Conservation (phyloP, 2,329 filamentous ascomycete genomes). For the Xylariaceae sp. region DNA sequence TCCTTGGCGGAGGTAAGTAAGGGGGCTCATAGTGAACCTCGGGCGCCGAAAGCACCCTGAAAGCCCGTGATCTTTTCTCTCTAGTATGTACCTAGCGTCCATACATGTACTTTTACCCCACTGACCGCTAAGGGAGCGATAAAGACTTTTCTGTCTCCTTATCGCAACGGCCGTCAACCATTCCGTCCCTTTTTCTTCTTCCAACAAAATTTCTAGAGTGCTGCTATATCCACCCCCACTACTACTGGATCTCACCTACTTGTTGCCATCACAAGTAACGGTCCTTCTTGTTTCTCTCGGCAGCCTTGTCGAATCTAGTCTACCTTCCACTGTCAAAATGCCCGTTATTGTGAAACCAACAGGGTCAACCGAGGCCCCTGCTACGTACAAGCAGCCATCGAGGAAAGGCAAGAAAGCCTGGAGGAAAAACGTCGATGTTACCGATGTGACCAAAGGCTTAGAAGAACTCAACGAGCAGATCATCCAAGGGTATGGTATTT, state of each 20-base stretch:
- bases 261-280: background rate
- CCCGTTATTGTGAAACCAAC: slow-evolving; percentile 48
- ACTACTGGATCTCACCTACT: too few species aligned
- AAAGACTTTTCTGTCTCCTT: too few species aligned
- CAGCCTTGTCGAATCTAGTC: background rate
- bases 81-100: too few species aligned
- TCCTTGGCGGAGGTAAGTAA: too few species aligned
- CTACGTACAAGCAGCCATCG: slow-evolving; percentile 82
- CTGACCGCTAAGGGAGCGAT: too few species aligned
- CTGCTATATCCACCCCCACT: background rate
- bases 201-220: background rate
- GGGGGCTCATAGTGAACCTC: too few species aligned
- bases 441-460: slow-evolving; percentile 78
- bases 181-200: too few species aligned
- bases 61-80: too few species aligned
- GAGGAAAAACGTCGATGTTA: slow-evolving; percentile 96
- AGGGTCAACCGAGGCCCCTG: slow-evolving; percentile 59
- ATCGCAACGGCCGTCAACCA: background rate
- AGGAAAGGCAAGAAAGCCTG: slow-evolving; percentile 98
- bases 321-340: slow-evolving; percentile 37
- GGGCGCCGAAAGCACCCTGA: too few species aligned
- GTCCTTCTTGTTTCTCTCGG: background rate
- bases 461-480: slow-evolving; percentile 84
- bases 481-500: slow-evolving; percentile 69
- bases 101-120: too few species aligned